Evolutionary conservation across 1,139 yeast species (phyloP).

Genomic region (Lodderomyces margitis): DNA sequence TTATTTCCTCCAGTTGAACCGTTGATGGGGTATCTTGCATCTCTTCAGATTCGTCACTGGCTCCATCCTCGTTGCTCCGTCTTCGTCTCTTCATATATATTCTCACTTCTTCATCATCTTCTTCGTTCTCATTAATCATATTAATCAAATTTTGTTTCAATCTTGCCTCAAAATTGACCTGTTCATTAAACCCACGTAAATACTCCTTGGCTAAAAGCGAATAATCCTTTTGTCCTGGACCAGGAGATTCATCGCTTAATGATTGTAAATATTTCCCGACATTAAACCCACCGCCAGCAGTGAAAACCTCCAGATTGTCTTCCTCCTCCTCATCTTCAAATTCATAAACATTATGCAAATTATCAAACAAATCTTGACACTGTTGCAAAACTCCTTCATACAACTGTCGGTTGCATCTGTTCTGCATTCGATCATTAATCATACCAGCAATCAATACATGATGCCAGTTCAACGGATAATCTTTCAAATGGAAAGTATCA

Average conservation of each 20-base stretch:
- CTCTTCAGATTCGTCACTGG: neutral
- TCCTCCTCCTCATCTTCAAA: constrained; percentile 17
- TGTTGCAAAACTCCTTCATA: constrained; percentile 18
- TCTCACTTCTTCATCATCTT: constrained; percentile 12
- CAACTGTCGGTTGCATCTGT: constrained; percentile 3
- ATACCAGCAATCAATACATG: constrained; percentile 17
- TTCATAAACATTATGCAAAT: constrained; percentile 23
- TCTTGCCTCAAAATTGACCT: neutral
- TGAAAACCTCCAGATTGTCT: constrained; percentile 10
- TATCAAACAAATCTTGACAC: constrained; percentile 25
- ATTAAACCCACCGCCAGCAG: constrained; percentile 16
- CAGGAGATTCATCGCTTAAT: constrained; percentile 6
- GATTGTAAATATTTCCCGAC: constrained; percentile 18
- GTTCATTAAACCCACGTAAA: neutral
- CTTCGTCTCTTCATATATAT: constrained; percentile 2
- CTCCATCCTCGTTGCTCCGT: neutral
- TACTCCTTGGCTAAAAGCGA: constrained; percentile 6
- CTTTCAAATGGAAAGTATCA: neutral
- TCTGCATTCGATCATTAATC: neutral
- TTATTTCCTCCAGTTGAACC: neutral
- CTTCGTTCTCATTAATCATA: constrained; percentile 10
- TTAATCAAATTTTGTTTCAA: constrained; percentile 9
- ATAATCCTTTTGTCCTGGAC: constrained; percentile 8
- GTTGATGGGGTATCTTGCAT: no score
- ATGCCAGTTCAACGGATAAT: constrained; percentile 23